Conservation (phyloP, 2,329 filamentous ascomycete genomes). For the Chrysosporium keratinophilum region DNA sequence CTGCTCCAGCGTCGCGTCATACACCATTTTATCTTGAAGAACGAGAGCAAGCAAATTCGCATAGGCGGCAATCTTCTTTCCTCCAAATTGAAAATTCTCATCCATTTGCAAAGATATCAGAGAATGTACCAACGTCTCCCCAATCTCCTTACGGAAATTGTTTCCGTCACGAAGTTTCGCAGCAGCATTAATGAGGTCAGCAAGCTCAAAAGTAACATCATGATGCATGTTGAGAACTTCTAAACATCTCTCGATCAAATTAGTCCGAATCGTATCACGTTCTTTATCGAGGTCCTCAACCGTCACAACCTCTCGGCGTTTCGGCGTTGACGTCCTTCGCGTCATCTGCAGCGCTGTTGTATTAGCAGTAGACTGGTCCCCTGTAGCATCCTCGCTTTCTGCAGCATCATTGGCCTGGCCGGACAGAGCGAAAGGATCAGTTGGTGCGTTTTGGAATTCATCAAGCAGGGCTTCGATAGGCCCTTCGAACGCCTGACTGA, state of each 20-base stretch:
- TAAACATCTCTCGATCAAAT: slow-evolving; percentile 78
- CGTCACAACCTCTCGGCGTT: slow-evolving; percentile 37
- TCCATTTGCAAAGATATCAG: slow-evolving; percentile 58
- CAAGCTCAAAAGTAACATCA: slow-evolving; percentile 78
- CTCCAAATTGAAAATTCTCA: slow-evolving; percentile 45
- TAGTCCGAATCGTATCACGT: slow-evolving; percentile 59
- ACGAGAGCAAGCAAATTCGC: slow-evolving; percentile 84
- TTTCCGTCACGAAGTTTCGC: slow-evolving; percentile 52
- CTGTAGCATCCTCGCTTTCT: slow-evolving; percentile 23
- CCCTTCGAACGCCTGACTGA: slow-evolving; percentile 9
- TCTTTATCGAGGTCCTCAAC: slow-evolving; percentile 71
- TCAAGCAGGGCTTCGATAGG: slow-evolving; percentile 16
- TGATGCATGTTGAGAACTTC: slow-evolving; percentile 84
- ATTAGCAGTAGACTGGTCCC: slow-evolving; percentile 17
- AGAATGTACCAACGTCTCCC: slow-evolving; percentile 71
- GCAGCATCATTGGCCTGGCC: slow-evolving; percentile 11
- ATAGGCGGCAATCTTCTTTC: slow-evolving; percentile 74
- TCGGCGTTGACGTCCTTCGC: slow-evolving; percentile 17
- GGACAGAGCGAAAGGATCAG: neutral
- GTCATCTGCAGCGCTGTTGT: slow-evolving; percentile 18
- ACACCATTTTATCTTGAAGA: slow-evolving; percentile 72
- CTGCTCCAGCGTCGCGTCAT: slow-evolving; percentile 61
- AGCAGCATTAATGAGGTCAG: slow-evolving; percentile 71
- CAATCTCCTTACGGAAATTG: slow-evolving; percentile 59
- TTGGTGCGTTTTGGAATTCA: slow-evolving; percentile 13